phyloP scores from a whole-genome alignment of 2,329 filamentous ascomycete genomes.

The Sporothrix inflata region DNA sequence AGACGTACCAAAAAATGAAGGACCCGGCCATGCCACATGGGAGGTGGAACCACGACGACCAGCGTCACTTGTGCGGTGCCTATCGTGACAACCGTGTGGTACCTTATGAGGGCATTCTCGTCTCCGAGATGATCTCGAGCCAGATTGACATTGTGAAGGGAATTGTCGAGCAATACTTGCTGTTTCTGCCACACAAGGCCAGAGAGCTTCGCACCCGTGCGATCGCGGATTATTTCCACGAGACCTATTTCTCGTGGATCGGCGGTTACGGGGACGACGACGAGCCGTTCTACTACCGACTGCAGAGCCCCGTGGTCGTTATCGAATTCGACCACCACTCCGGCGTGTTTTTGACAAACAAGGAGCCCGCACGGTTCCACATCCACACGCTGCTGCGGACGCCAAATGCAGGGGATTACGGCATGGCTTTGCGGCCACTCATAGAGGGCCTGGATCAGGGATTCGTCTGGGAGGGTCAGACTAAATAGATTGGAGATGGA shows the following conservation, averaged over 20 bases:
- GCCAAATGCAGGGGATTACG: slow-evolving; percentile 78
- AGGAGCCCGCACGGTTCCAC: slow-evolving; percentile 75
- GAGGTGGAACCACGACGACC: slow-evolving; percentile 80
- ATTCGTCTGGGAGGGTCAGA: slow-evolving; percentile 17
- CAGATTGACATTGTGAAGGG: not conserved
- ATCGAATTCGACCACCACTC: slow-evolving; percentile 79
- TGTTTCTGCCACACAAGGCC: slow-evolving; percentile 68
- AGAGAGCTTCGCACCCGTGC: slow-evolving; percentile 33
- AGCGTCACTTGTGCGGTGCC: slow-evolving; percentile 76
- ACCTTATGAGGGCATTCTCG: slow-evolving; percentile 70
- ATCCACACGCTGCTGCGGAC: slow-evolving; percentile 74
- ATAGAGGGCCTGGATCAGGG: slow-evolving; percentile 38
- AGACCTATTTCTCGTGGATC: slow-evolving; percentile 82
- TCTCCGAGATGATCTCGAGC: slow-evolving; percentile 48
- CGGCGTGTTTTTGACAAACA: slow-evolving; percentile 75
- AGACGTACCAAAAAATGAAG: slow-evolving; percentile 61
- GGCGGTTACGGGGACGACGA: slow-evolving; percentile 68
- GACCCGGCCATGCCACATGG: slow-evolving; percentile 68
- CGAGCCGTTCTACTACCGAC: slow-evolving; percentile 71
- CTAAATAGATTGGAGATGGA: not conserved
- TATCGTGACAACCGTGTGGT: slow-evolving; percentile 78
- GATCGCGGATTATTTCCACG: slow-evolving; percentile 52
- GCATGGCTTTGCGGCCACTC: slow-evolving; percentile 52
- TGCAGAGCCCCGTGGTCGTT: slow-evolving; percentile 75
- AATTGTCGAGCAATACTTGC: slow-evolving; percentile 66